Conservation (phyloP, 2,329 filamentous ascomycete species). For the Coniochaeta sp. region DNA sequence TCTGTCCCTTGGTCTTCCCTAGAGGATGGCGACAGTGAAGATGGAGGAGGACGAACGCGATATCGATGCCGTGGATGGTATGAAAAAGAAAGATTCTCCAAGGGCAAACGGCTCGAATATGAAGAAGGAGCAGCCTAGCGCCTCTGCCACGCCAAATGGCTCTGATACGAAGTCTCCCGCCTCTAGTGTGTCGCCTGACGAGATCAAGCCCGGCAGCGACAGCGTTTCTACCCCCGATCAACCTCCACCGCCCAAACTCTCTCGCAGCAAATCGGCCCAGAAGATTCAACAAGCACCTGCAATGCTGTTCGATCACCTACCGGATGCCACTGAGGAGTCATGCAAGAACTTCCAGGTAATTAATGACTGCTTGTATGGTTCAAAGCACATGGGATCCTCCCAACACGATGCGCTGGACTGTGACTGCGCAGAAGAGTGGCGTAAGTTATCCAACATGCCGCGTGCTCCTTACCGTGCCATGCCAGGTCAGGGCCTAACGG, state of each 20-base stretch:
- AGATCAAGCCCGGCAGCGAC: constrained; percentile 37
- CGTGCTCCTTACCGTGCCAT: constrained; percentile 6
- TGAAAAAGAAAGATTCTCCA: constrained; percentile 34
- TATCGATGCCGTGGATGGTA: constrained; percentile 12
- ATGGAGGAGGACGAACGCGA: constrained; percentile 20
- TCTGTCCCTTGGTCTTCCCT: background rate
- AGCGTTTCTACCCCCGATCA: constrained; percentile 40
- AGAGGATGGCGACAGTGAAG: constrained; percentile 5
- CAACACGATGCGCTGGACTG: constrained; percentile 89
- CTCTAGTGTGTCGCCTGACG: constrained; percentile 35
- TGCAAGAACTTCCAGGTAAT: constrained; percentile 73
- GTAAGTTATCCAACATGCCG: constrained; percentile 48
- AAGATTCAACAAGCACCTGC: constrained; percentile 50
- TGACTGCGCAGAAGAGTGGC: constrained; percentile 90
- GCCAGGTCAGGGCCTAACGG: constrained; percentile 10
- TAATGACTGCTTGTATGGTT: constrained; percentile 79
- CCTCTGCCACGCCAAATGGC: constrained; percentile 29
- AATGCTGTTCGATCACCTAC: constrained; percentile 61
- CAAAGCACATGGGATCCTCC: constrained; percentile 83
- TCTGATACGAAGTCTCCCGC: constrained; percentile 30
- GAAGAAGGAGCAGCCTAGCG: constrained; percentile 31
- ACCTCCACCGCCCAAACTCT: constrained; percentile 58
- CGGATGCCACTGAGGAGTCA: constrained; percentile 72
- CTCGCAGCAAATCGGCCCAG: constrained; percentile 60
- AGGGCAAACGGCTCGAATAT: constrained; percentile 25